Base-by-base conservation (phyloP, 179 eudicot species). In the Pouteria campechiana region DNA sequence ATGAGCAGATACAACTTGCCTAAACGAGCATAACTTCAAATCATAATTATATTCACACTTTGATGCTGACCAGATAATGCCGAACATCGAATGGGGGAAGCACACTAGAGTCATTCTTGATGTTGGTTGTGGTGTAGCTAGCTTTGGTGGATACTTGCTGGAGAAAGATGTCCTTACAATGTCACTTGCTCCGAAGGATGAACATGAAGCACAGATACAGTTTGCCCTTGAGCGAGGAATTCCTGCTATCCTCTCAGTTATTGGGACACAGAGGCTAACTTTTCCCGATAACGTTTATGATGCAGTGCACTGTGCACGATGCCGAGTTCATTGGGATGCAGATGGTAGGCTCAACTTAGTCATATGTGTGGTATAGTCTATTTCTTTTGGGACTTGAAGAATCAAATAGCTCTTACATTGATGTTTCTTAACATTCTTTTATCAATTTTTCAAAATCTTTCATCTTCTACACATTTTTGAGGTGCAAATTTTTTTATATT, bases 51-150 rank as follows among this genome's bases (percentile, higher is more conserved):
- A 3, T 44, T 19, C 17, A 29, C 36, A 14, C 43, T 29, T 36
- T 31, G 20, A 41, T 15, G 1, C 17, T 38, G 45, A 50, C 48
- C 74, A 90, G 98, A 70, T 76, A 25, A 54, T 79, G 44, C 93
- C 98, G 28, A 25, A 2, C 13, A 61, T 90, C 57, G 63, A 69
- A 52, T 90, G 95, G 95, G 94, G 94, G 29, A 79, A 77, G 70
- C 76, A 63, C 63, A 75, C 74, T 25, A 70, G 96, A 60, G 96
- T 90, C 49, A 54, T 90, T 55, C 55, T 90, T 63, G 98, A 90
- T 65, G 98, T 90, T 51, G 98, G 98, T 48, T 90, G 98, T 54
- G 98, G 98, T 20, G 98, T 90, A 55, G 98, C 98, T 50, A 90
- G 98, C 69, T 90, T 90, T 73, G 98, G 98, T 58, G 98, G 98